These are phyloP conservation scores for Paramarasmius palmivorus DNA, from an alignment of 1,284 basidiomycete species.

Conservation along the genomic window DNA sequence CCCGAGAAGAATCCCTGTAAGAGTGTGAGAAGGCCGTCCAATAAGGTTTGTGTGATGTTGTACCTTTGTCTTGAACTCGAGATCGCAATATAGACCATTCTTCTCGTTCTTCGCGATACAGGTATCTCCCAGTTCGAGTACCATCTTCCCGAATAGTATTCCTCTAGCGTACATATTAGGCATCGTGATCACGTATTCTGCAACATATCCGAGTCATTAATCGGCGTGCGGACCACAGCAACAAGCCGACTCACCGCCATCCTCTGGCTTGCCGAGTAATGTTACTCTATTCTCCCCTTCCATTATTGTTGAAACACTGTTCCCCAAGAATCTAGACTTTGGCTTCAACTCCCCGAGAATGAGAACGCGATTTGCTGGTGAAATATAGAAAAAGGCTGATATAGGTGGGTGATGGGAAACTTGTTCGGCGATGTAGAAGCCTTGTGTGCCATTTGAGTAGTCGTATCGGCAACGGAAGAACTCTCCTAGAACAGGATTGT, in stretches of 20 bases:
- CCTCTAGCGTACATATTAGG: slow-evolving; percentile 98
- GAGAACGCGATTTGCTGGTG: slow-evolving; percentile 82
- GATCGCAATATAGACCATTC: slow-evolving; percentile 75
- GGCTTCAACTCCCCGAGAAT: slow-evolving; percentile 95
- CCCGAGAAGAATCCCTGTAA: slow-evolving; percentile 93
- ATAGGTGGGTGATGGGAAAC: slow-evolving; percentile 95
- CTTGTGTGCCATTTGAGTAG: slow-evolving; percentile 89
- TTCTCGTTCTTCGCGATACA: slow-evolving; percentile 86
- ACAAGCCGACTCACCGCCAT: slow-evolving; percentile 65
- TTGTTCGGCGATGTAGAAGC: slow-evolving; percentile 98
- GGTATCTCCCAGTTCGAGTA: slow-evolving; percentile 92
- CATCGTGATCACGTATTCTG: slow-evolving; percentile 89
- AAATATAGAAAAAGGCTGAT: slow-evolving; percentile 96
- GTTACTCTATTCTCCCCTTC: slow-evolving; percentile 92
- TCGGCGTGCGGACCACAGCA: not conserved
- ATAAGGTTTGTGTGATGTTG: not conserved
- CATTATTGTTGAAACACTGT: slow-evolving; percentile 94
- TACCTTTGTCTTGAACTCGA: slow-evolving; percentile 98
- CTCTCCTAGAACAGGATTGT: slow-evolving; percentile 97
- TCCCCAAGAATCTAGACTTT: slow-evolving; percentile 95
- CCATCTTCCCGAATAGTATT: slow-evolving; percentile 98
- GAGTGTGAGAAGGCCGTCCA: not conserved
- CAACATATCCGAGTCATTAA: slow-evolving; percentile 3
- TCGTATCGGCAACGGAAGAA: slow-evolving; percentile 97
- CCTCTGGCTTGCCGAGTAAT: slow-evolving; percentile 78